Evolutionary conservation across 2,329 filamentous ascomycete genomes (phyloP).

Genomic region (Drechslerella coelobrocha): DNA sequence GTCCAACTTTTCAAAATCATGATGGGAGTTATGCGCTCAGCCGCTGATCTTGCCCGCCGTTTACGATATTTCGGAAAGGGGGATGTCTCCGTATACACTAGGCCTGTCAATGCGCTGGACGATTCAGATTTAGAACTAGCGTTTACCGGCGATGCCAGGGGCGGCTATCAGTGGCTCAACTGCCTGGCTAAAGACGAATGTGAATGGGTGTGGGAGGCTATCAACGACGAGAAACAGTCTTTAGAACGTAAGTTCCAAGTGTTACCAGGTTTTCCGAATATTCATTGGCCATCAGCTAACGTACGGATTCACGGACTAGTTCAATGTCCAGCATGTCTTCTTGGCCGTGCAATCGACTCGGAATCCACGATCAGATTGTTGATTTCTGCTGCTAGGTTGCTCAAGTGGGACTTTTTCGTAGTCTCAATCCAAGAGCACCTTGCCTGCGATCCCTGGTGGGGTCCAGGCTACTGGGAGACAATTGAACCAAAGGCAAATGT

Average conservation of each 20-base stretch:
- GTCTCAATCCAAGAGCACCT: slow-evolving; percentile 46
- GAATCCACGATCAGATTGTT: slow-evolving; percentile 47
- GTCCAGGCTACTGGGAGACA: slow-evolving; percentile 50
- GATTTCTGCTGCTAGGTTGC: slow-evolving; percentile 36
- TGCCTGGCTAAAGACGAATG: slow-evolving; percentile 45
- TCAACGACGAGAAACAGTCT: slow-evolving; percentile 33
- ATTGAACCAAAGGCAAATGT: slow-evolving; percentile 48
- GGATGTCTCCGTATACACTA: neutral
- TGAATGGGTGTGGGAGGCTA: slow-evolving; percentile 42
- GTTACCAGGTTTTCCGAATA: neutral
- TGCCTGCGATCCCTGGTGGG: slow-evolving; percentile 43
- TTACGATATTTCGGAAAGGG: slow-evolving; percentile 17
- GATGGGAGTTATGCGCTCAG: slow-evolving; percentile 45
- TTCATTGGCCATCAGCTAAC: neutral
- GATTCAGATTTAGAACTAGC: slow-evolving; percentile 59
- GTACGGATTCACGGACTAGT: slow-evolving; percentile 2
- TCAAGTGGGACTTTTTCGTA: slow-evolving; percentile 47
- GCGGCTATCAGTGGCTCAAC: slow-evolving; percentile 45
- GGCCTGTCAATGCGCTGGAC: slow-evolving; percentile 19
- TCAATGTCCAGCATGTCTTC: slow-evolving; percentile 46
- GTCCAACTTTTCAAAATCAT: slow-evolving; percentile 49
- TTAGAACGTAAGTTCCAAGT: slow-evolving; percentile 37
- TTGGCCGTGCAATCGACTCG: slow-evolving; percentile 47
- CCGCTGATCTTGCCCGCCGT: slow-evolving; percentile 36
- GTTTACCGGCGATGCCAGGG: slow-evolving; percentile 38